Conservation (phyloP, 768 basidiomycete species). For the Pisolithus albus region DNA sequence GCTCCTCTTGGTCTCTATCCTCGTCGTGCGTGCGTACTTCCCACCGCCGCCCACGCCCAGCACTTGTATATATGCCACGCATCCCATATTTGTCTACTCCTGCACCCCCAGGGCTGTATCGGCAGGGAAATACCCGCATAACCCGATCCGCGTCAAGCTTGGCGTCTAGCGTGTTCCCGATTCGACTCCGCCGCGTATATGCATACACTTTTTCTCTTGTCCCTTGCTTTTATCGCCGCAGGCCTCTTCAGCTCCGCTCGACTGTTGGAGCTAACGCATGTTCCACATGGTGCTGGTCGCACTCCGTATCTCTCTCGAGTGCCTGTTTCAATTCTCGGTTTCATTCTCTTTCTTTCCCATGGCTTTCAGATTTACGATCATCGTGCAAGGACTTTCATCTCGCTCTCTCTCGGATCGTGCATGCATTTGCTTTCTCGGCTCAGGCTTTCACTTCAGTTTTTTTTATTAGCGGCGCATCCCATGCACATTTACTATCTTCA, state of each 20-base stretch:
- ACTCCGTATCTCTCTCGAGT: no score
- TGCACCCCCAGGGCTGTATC: no score
- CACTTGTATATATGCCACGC: no score
- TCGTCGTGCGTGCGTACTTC: no score
- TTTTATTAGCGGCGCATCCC: not conserved
- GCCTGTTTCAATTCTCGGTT: constrained; percentile 3
- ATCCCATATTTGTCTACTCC: no score
- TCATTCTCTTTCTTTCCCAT: constrained; percentile 3
- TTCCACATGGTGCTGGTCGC: no score
- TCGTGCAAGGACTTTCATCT: not conserved
- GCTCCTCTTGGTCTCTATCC: constrained; percentile 14
- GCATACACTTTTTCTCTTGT: not conserved
- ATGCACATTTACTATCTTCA: not conserved
- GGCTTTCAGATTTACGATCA: not conserved
- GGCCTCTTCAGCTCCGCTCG: not conserved
- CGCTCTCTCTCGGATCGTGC: not conserved
- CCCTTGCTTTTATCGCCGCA: constrained; percentile 8
- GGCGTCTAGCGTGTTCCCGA: not conserved
- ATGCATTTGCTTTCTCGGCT: not conserved
- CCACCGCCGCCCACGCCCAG: no score
- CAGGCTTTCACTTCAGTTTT: not conserved
- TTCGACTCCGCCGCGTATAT: not conserved
- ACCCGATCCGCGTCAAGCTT: no score
- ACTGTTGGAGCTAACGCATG: no score
- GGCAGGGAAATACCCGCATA: no score